Base-by-base conservation (phyloP, 768 basidiomycete species). In the Sarcodon sp. region DNA sequence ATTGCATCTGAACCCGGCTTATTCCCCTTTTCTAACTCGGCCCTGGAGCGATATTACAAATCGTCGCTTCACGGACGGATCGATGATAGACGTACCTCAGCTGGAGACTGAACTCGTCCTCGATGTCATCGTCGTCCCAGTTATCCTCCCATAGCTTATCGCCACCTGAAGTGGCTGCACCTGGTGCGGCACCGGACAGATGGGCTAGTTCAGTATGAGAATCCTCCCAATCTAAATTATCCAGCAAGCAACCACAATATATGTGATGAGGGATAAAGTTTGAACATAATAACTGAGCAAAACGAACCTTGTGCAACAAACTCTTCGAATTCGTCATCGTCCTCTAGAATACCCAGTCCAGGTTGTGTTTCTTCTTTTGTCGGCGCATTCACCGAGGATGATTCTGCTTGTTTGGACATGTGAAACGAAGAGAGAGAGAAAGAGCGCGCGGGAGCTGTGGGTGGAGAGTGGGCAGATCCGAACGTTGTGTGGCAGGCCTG, bases 91-190 rank as follows among this genome's bases (percentile, higher is more conserved):
- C 86, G 56, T 61, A 93, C 96, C 96, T 79, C 55, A 99, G 69
- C 66, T 96, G 91, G 46, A 87, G 81, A 57, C 89, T 92, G 61
- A 99, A 99, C 55, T 96, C 91, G 57, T 97, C 93, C 62, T 94
- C 94, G 52, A 96, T 82, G 65, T 98, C 94, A 66, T 99, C 96
- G 57, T 99, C 96, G 59, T 99, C 96, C 96, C 96, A 99, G 62
- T 97, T 97, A 57, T 98, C 96, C 70, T 99, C 96, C 96, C 96
- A 99, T 9, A 99, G 69, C 59, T 91, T 88, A 64, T 96, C 83
- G 13, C 87, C 86, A 37, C 83, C 83, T 33, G 83, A 83, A 56
- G 80, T 82, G 3, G 83, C 87, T 10, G 72, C 79, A 3, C 84
- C 85, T 2, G 85, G 82, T 4, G 80, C 76, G 2, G 79, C 73